Evolutionary conservation across 176 grass and related monocot species (phyloP).

Genomic region (Eleusine indica): DNA sequence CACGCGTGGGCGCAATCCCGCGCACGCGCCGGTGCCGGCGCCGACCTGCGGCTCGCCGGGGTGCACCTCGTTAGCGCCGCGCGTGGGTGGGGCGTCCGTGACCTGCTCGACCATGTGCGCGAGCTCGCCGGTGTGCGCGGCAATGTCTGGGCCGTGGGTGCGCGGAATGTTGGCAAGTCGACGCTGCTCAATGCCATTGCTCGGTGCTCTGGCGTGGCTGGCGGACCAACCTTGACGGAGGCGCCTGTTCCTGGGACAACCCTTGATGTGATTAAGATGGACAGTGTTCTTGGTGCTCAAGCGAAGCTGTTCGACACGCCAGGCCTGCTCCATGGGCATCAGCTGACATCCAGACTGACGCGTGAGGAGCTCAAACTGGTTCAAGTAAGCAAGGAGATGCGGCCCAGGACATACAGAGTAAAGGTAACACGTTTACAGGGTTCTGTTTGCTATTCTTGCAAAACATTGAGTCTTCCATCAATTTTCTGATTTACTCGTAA

Average conservation of each 20-base stretch:
- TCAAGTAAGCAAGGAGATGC: constrained; percentile 71
- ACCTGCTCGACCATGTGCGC: constrained; percentile 67
- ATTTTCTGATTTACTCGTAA: neutral
- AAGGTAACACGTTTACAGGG: constrained; percentile 48
- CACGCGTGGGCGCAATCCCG: constrained; percentile 65
- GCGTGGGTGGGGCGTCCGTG: constrained; percentile 68
- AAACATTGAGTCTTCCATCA: neutral
- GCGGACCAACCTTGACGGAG: constrained; percentile 65
- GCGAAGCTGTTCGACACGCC: constrained; percentile 87
- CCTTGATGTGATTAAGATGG: constrained; percentile 67
- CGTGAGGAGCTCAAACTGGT: constrained; percentile 80
- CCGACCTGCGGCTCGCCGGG: constrained; percentile 50
- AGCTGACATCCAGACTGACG: constrained; percentile 72
- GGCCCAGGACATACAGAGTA: constrained; percentile 80
- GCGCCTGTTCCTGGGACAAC: constrained; percentile 85
- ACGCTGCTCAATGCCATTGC: constrained; percentile 84
- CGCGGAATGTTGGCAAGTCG: constrained; percentile 84
- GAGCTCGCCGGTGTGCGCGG: constrained; percentile 65
- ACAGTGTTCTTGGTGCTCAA: constrained; percentile 70
- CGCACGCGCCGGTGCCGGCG: constrained; percentile 54
- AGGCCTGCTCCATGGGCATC: constrained; percentile 76
- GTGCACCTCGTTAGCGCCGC: constrained; percentile 73
- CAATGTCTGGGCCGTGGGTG: constrained; percentile 90
- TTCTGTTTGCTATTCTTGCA: neutral
- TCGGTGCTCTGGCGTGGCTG: constrained; percentile 47